Conservation (phyloP, 1,284 basidiomycete genomes). For the Microbotryomycetes sp. region DNA sequence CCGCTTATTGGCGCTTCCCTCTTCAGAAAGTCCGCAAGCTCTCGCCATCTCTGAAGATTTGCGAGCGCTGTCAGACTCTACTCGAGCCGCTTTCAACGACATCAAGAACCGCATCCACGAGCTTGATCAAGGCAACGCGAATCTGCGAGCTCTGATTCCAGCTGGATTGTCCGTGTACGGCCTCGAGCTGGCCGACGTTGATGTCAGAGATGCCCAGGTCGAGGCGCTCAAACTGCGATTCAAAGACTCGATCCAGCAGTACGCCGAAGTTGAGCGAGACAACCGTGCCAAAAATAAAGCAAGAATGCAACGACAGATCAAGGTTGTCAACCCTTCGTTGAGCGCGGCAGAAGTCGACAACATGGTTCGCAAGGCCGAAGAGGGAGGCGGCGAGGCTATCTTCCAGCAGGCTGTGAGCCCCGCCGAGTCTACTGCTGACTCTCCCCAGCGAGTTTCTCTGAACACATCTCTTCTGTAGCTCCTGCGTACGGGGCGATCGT, state of each 20-base stretch:
- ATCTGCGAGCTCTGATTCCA: constrained; percentile 24
- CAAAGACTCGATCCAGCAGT: constrained; percentile 47
- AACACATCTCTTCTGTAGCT: neutral
- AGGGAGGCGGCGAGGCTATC: constrained; percentile 65
- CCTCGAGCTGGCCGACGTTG: constrained; percentile 35
- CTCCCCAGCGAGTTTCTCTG: too few relatives aligned
- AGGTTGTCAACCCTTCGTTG: constrained; percentile 91
- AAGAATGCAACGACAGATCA: constrained; percentile 89
- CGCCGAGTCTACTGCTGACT: neutral
- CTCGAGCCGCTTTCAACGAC: constrained; percentile 20
- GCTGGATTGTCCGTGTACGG: constrained; percentile 42
- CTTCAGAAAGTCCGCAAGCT: constrained; percentile 20
- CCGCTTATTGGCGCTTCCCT: constrained; percentile 25
- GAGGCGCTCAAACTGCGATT: constrained; percentile 36
- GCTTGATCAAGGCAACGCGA: constrained; percentile 31
- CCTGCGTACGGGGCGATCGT: constrained; percentile 3
- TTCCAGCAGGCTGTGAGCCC: constrained; percentile 74
- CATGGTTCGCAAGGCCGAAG: constrained; percentile 57
- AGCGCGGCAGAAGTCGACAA: constrained; percentile 60
- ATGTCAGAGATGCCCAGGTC: constrained; percentile 42
- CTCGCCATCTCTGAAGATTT: constrained; percentile 20
- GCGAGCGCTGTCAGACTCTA: constrained; percentile 5
- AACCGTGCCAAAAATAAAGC: constrained; percentile 88
- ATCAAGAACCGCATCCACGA: constrained; percentile 29
- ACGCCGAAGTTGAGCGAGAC: constrained; percentile 84